phyloP scores from a whole-genome alignment of 2,329 filamentous ascomycete species.

The Sordariomycetes sp. region DNA sequence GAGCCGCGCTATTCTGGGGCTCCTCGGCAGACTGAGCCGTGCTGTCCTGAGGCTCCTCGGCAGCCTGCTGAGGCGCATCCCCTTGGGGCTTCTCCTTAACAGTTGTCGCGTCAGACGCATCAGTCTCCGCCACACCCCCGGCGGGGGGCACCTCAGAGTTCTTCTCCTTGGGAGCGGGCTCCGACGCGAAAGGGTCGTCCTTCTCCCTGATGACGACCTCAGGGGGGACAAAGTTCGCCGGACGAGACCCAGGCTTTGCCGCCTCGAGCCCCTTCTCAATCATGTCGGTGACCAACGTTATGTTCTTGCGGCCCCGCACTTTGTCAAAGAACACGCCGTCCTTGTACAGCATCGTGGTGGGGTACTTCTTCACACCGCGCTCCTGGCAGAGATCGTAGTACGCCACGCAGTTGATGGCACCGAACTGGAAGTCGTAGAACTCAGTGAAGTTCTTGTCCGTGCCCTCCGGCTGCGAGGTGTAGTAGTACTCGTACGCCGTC shows the following conservation, averaged over 20 bases:
- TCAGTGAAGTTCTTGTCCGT: conserved; percentile 53
- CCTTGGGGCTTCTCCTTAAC: not conserved
- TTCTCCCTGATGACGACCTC: conserved; percentile 43
- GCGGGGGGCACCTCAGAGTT: conserved; percentile 3
- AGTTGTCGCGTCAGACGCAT: not conserved
- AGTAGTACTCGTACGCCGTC: conserved; percentile 88
- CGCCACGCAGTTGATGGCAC: conserved; percentile 70
- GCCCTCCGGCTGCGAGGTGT: conserved; percentile 63
- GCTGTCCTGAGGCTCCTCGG: not conserved
- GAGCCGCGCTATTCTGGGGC: not conserved
- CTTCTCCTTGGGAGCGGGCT: conserved; percentile 3
- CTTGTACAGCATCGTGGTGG: conserved; percentile 68
- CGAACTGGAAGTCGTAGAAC: conserved; percentile 86
- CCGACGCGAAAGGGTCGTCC: conserved; percentile 11
- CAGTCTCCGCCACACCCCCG: not conserved
- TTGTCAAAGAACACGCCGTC: conserved; percentile 56
- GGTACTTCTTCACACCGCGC: conserved; percentile 56
- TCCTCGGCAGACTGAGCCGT: not conserved
- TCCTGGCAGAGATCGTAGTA: conserved; percentile 65
- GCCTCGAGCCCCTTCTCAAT: conserved; percentile 68
- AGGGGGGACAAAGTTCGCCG: conserved; percentile 54
- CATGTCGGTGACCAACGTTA: conserved; percentile 52
- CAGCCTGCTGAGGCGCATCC: not conserved
- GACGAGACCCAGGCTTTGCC: conserved; percentile 69
- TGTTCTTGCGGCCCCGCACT: conserved; percentile 52